Conservation (phyloP, 352 stramenopile genomes). For the Globisporangium radiosum region DNA sequence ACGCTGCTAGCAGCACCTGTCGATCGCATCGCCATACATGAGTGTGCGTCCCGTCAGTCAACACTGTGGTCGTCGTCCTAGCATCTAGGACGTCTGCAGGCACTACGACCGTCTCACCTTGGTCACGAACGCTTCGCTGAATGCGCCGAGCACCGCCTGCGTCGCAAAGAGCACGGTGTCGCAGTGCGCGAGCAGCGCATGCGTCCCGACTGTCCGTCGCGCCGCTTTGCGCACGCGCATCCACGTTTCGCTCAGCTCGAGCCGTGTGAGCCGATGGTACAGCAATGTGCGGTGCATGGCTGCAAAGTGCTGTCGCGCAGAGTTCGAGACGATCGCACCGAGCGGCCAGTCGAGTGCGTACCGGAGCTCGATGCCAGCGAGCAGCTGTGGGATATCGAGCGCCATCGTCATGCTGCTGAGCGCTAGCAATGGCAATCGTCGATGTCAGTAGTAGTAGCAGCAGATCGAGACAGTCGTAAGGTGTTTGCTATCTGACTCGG, state of each 20-base stretch:
- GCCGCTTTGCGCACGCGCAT: slow-evolving; percentile 21
- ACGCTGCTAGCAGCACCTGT: slow-evolving; percentile 36
- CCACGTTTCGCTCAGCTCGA: slow-evolving; percentile 41
- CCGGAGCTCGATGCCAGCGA: slow-evolving; percentile 42
- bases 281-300: slow-evolving; percentile 40
- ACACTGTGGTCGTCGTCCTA: no score
- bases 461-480: not conserved
- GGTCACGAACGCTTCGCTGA: slow-evolving; percentile 42
- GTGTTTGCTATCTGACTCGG: no score
- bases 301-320: slow-evolving; percentile 27
- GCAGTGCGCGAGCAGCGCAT: slow-evolving; percentile 19
- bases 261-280: slow-evolving; percentile 29
- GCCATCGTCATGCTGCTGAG: slow-evolving; percentile 29
- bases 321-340: slow-evolving; percentile 34
- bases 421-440: slow-evolving; percentile 11
- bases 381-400: slow-evolving; percentile 19
- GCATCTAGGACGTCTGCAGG: no score
- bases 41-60: no score
- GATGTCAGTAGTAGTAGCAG: not conserved
- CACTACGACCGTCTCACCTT: slow-evolving; percentile 16
- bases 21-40: no score
- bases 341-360: slow-evolving; percentile 45
- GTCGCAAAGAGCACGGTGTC: slow-evolving; percentile 32
- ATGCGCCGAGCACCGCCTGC: slow-evolving; percentile 30
- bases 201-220: slow-evolving; percentile 8